Percentiles rank a stretch among this genome's conserved stretches.
phyloP scores from a whole-genome alignment of 2,329 filamentous ascomycete genomes.

The Trichophyton rubrum region DNA sequence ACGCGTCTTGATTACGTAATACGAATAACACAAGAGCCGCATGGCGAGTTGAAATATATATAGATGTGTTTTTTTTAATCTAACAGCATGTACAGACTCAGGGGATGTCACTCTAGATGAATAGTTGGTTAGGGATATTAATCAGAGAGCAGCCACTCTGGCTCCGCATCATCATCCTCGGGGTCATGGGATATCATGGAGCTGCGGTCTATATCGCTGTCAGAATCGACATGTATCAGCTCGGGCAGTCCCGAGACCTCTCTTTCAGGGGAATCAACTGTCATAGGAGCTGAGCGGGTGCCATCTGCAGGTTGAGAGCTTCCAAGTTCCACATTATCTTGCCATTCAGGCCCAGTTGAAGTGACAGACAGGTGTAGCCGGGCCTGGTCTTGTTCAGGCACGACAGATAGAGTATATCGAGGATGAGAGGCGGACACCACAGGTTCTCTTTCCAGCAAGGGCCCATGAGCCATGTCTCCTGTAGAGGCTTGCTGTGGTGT shows the following conservation, averaged over 20 bases:
- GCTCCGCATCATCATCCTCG: slow-evolving; percentile 53
- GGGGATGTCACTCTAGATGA: background rate
- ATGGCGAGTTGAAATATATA: background rate
- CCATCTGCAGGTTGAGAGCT: background rate
- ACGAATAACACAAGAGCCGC: background rate
- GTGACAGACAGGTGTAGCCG: background rate
- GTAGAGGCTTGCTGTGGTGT: background rate
- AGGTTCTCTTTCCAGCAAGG: too few species aligned
- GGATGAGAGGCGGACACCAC: background rate
- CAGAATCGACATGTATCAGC: slow-evolving; percentile 17
- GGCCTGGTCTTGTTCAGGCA: slow-evolving; percentile 5
- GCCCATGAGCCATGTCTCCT: too few species aligned
- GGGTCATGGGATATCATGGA: slow-evolving; percentile 50
- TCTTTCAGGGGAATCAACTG: slow-evolving; percentile 9
- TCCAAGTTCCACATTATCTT: background rate
- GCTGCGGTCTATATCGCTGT: slow-evolving; percentile 27
- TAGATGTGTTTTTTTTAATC: too few species aligned
- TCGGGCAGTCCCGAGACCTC: slow-evolving; percentile 10
- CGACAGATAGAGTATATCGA: slow-evolving; percentile 22
- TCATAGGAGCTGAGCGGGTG: background rate
- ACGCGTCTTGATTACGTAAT: background rate
- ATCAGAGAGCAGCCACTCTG: slow-evolving; percentile 46
- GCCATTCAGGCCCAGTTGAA: too few species aligned
- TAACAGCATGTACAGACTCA: background rate
- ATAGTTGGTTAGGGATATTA: slow-evolving; percentile 5